Percentiles rank a stretch among this genome's conserved stretches.
These are phyloP conservation scores for Amesomyces nigricolor DNA, from an alignment of 2,329 filamentous ascomycete species.

Conservation along the genomic window DNA sequence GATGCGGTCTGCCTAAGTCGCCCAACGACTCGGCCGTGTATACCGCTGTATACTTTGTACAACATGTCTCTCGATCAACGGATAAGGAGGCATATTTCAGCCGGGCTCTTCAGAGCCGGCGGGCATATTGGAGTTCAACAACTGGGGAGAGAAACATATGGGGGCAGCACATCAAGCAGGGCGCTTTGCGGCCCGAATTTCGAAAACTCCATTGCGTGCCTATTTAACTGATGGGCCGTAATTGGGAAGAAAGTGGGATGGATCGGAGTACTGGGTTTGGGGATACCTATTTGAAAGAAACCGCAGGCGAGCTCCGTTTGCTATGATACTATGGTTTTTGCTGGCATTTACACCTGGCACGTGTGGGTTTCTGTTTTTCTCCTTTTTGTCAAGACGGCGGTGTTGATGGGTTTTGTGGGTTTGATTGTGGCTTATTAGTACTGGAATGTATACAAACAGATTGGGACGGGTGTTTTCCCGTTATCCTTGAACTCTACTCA, in stretches of 20 bases:
- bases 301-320: too few species aligned
- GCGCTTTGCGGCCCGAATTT: neutral
- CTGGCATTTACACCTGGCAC: too few species aligned
- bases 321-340: too few species aligned
- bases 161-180: neutral
- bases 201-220: neutral
- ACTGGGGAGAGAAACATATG: neutral
- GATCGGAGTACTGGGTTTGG: constrained; percentile 4
- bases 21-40: neutral
- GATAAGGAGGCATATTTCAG: neutral
- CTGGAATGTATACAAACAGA: too few species aligned
- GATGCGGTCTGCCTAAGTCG: neutral
- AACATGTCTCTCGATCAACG: neutral
- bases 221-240: neutral
- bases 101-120: neutral
- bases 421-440: too few species aligned
- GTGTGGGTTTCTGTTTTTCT: too few species aligned
- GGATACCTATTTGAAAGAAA: constrained; percentile 14
- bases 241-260: neutral
- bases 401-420: too few species aligned
- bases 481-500: too few species aligned
- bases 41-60: constrained; percentile 2
- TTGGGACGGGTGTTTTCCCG: too few species aligned
- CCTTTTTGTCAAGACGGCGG: too few species aligned
- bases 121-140: neutral